Evolutionary conservation across 306 rosid species (phyloP).

Genomic region (Gastrolobium bilobum): DNA sequence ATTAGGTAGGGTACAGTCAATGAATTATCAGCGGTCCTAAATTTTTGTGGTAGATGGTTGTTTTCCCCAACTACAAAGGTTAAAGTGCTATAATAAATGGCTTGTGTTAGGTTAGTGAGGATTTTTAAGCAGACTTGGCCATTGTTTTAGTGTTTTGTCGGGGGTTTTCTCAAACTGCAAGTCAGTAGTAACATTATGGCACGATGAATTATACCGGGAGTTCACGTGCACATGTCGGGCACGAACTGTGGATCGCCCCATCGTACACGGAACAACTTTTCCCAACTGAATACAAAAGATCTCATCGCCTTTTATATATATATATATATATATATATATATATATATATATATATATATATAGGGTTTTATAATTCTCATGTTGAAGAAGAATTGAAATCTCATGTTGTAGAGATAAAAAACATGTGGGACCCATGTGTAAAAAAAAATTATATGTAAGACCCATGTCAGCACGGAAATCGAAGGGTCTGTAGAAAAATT

Average conservation of each 20-base stretch:
- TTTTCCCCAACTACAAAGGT: too few species aligned
- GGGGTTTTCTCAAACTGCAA: neutral
- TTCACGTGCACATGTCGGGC: slow-evolving; percentile 36
- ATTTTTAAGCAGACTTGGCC: neutral
- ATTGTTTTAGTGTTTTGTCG: neutral
- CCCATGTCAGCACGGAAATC: too few species aligned
- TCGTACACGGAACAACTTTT: slow-evolving; percentile 11
- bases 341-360: too few species aligned
- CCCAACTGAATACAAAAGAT: slow-evolving; percentile 2
- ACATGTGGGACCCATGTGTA: too few species aligned
- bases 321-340: too few species aligned
- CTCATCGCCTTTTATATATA: slow-evolving; percentile 20
- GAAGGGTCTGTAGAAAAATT: too few species aligned
- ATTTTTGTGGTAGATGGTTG: too few species aligned
- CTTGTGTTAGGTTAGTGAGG: neutral
- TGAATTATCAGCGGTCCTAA: neutral
- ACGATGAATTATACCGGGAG: slow-evolving; percentile 3
- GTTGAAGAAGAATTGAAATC: too few species aligned
- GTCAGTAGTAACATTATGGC: slow-evolving; percentile 5
- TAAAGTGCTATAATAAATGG: too few species aligned
- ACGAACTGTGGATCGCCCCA: slow-evolving; percentile 13
- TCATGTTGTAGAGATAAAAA: too few species aligned
- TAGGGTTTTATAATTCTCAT: too few species aligned
- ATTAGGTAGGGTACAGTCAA: neutral
- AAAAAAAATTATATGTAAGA: too few species aligned